phyloP scores from a whole-genome alignment of 2,329 filamentous ascomycete species.

The Pseudophaeomoniella oleicola region DNA sequence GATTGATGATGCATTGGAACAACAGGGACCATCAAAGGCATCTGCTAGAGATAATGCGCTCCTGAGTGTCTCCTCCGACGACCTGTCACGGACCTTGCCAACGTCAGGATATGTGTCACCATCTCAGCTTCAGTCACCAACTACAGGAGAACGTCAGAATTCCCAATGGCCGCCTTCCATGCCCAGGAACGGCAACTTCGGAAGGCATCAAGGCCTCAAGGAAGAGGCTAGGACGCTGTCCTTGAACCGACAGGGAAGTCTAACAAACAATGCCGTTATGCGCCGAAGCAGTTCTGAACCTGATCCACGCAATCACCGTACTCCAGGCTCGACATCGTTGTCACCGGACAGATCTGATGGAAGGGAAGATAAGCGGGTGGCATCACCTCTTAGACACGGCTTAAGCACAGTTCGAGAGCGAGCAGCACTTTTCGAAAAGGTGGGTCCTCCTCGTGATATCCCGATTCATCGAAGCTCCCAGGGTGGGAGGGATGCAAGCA shows the following conservation, averaged over 20 bases:
- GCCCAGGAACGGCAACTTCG: no score
- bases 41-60: neutral
- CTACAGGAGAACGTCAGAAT: neutral
- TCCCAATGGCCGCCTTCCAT: neutral
- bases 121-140: neutral
- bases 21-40: neutral
- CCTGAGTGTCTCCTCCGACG: neutral
- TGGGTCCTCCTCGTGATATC: no score
- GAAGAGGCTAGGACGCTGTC: no score
- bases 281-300: neutral
- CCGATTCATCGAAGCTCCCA: neutral
- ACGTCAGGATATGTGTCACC: conserved; percentile 2
- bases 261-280: neutral
- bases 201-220: neutral
- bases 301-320: neutral
- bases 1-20: conserved; percentile 12
- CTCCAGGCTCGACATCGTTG: neutral
- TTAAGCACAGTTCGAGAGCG: neutral
- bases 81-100: neutral
- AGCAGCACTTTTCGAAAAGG: neutral
- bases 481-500: neutral
- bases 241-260: no score
- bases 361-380: neutral
- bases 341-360: neutral
- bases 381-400: neutral